Base-by-base conservation (phyloP, 2,329 filamentous ascomycete genomes). In the Xylaria sp. region DNA sequence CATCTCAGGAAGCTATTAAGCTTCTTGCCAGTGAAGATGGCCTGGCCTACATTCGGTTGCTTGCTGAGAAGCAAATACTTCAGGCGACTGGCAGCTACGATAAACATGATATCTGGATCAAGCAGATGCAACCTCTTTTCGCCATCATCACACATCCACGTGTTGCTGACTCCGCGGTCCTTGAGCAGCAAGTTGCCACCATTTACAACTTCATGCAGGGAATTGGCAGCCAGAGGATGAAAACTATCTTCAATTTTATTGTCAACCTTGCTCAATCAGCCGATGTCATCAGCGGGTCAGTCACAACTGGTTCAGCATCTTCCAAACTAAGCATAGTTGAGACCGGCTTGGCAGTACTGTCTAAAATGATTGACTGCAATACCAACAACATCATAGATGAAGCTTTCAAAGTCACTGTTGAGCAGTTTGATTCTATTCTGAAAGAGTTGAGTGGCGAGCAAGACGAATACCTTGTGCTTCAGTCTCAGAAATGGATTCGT, bases 321-420 rank as follows among this genome's bases (percentile, higher is more conserved):
- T 53, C 69, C 3, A 62, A 60, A n/a, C 66, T 72, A 40, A 69
- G 68, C 21, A 69, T 62, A 0, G 60, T 73, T 14, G 73, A 73
- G 28, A 66, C 74, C n/a, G 72, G 72, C 3, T 67, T 78, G 12
- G 69, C 70, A 1, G 70, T 77, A 0, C 50, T 79, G 5, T 68
- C 74, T 9, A 76, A 72, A 31, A 71, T 78, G 56, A 60, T 78
- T n/a, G 76, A 78, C 21, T 77, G 73, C 51, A 78, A 76, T 63
- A 75, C 75, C 0, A 70, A 51, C 17, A 77, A 76, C 49, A 73
- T 77, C 3, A 61, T 78, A 45, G 72, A 72, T 35, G 55, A 66
- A 2, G 61, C 66, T 7, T 76, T 77, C 45, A 58, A 64, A 4
- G 35, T 61, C 2, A 54, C 74, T 5, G 59, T 70, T 2, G 45